phyloP scores from a whole-genome alignment of 345 rosid genomes.

The Geranium rotundifolium region DNA sequence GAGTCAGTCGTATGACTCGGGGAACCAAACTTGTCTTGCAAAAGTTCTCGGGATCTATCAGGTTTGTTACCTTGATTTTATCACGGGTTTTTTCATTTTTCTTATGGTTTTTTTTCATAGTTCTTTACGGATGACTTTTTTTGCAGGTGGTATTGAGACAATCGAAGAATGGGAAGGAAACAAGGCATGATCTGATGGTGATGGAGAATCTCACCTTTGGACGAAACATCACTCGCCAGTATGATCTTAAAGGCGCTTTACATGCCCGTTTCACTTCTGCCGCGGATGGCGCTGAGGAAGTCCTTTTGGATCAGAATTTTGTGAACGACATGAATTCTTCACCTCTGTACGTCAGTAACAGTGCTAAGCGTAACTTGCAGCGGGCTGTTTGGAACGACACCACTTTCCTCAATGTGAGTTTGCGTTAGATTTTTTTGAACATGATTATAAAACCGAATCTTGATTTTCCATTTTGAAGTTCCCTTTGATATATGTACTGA shows the following conservation, averaged over 20 bases:
- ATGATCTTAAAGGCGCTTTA: slow-evolving; percentile 90
- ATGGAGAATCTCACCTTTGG: slow-evolving; percentile 92
- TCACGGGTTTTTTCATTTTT: not conserved
- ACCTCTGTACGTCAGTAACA: slow-evolving; percentile 78
- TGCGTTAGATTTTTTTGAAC: not conserved
- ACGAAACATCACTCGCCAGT: slow-evolving; percentile 62
- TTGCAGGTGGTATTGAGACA: slow-evolving; percentile 72
- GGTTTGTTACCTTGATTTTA: slow-evolving; percentile 28
- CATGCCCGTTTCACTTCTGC: slow-evolving; percentile 57
- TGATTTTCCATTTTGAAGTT: not conserved
- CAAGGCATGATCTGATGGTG: slow-evolving; percentile 81
- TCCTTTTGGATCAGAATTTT: slow-evolving; percentile 90
- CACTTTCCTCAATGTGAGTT: slow-evolving; percentile 75
- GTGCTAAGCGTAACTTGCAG: slow-evolving; percentile 55
- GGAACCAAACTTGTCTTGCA: slow-evolving; percentile 91
- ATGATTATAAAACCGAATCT: not conserved
- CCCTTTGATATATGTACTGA: no score
- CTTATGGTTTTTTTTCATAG: not conserved
- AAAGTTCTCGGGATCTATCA: slow-evolving; percentile 94
- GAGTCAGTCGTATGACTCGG: slow-evolving; percentile 51
- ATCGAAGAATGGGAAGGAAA: slow-evolving; percentile 68
- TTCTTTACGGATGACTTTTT: slow-evolving; percentile 8
- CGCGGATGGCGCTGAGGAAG: slow-evolving; percentile 51
- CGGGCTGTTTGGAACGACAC: slow-evolving; percentile 98
- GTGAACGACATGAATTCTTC: slow-evolving; percentile 84